These are phyloP conservation scores for Perkinsus olseni DNA, from an alignment of 169 alveolate genomes.

Conservation along the genomic window DNA sequence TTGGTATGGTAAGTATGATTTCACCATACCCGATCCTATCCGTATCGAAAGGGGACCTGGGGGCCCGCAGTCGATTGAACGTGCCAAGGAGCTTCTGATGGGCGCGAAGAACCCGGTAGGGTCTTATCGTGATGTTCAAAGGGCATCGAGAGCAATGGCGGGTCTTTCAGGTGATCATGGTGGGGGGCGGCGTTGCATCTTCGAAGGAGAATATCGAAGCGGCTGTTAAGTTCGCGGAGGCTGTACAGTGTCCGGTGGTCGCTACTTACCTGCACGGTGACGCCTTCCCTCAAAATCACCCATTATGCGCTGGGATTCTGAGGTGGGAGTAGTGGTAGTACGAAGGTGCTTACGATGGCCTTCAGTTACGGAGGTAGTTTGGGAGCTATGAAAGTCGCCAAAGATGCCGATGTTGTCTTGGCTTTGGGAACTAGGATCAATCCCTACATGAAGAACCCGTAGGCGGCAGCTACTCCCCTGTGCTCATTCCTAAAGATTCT, in stretches of 20 bases:
- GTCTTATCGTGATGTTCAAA: neutral
- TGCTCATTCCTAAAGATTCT: neutral
- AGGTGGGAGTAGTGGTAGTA: neutral
- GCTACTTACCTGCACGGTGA: neutral
- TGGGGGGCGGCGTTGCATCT: neutral
- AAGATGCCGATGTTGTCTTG: neutral
- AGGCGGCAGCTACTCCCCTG: neutral
- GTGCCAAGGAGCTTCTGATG: neutral
- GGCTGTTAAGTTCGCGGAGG: neutral
- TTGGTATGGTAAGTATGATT: neutral
- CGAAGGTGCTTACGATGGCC: neutral
- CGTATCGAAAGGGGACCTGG: neutral
- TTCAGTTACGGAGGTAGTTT: neutral
- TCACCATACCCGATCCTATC: neutral
- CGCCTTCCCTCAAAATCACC: neutral
- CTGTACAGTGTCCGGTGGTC: neutral
- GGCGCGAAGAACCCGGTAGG: neutral
- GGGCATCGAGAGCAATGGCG: neutral
- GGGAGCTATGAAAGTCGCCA: neutral
- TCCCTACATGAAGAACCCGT: neutral
- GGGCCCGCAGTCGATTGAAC: neutral
- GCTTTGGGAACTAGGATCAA: neutral
- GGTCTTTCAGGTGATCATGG: neutral
- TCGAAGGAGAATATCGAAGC: neutral
- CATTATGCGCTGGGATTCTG: neutral